A percentile compares a stretch with the other conserved stretches of the same genome.
These are phyloP conservation scores for Didymosphaeria variabile DNA, from an alignment of 2,329 filamentous ascomycete species.

Conservation along the genomic window DNA sequence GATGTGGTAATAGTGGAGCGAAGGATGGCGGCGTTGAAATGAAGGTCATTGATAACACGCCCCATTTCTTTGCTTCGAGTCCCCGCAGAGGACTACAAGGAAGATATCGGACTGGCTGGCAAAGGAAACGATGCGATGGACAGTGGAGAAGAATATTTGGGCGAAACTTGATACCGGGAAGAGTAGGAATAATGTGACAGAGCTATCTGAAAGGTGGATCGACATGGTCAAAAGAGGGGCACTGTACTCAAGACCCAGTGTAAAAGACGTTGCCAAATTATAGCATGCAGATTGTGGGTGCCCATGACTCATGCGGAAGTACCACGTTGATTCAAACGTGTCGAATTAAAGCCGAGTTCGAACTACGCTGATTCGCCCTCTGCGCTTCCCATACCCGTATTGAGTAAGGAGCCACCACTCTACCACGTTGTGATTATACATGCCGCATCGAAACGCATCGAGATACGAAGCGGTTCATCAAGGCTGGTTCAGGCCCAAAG, in stretches of 20 bases:
- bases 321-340: background rate
- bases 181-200: conserved; percentile 25
- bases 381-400: background rate
- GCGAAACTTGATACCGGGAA: conserved; percentile 23
- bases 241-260: conserved; percentile 3
- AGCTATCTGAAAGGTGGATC: conserved; percentile 27
- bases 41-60: conserved; percentile 19
- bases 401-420: background rate
- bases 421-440: background rate
- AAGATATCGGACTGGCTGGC: conserved; percentile 23
- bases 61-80: conserved; percentile 26
- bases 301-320: background rate
- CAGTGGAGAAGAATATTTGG: conserved; percentile 24
- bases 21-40: conserved; percentile 21
- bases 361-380: background rate
- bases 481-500: background rate
- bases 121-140: conserved; percentile 26
- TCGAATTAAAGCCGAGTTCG: background rate
- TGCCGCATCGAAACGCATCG: background rate
- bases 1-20: conserved; percentile 26
- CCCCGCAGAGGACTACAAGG: conserved; percentile 18
- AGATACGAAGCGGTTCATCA: background rate
- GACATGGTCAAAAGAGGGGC: conserved; percentile 13
- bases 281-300: background rate
- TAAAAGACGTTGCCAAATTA: conserved; percentile 6